A percentile compares a stretch with the other conserved stretches of the same genome.
Evolutionary conservation across 306 rosid species (phyloP).

Genomic region (Lupinus albus): DNA sequence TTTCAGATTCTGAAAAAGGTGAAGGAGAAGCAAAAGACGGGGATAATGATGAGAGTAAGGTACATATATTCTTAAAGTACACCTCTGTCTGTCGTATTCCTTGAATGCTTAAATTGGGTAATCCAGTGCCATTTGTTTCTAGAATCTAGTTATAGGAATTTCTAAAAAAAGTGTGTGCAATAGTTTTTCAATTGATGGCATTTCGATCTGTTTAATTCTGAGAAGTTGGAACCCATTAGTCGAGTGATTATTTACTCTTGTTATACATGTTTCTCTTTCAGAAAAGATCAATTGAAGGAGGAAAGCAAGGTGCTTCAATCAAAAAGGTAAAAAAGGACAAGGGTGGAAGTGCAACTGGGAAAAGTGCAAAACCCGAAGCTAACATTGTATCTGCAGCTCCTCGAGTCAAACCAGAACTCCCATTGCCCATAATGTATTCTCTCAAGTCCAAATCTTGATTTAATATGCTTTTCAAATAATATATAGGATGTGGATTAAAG

Average conservation of each 20-base stretch:
- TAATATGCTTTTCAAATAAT: not conserved
- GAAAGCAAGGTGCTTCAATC: constrained; percentile 65
- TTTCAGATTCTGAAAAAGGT: constrained; percentile 65
- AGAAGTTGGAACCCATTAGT: not conserved
- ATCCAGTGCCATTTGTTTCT: not conserved
- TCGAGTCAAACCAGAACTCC: constrained; percentile 71
- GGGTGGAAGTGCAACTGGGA: constrained; percentile 60
- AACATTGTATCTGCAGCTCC: constrained; percentile 58
- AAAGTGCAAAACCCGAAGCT: constrained; percentile 62
- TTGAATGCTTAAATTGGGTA: not conserved
- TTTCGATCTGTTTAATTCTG: constrained; percentile 5
- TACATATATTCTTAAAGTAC: constrained; percentile 25
- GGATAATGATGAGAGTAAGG: constrained; percentile 73
- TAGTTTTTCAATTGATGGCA: not conserved
- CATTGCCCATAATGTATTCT: constrained; percentile 64
- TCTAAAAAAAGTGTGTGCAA: not conserved
- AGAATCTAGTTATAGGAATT: not conserved
- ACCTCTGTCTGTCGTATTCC: not conserved
- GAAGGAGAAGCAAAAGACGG: constrained; percentile 76
- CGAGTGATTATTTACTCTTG: constrained; percentile 23
- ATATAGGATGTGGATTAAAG: constrained; percentile 21
- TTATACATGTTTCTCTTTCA: constrained; percentile 40
- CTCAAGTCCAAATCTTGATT: constrained; percentile 23
- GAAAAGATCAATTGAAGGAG: constrained; percentile 71
- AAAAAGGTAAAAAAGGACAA: constrained; percentile 79